Percentiles rank a stretch among this genome's conserved stretches.
Conservation (phyloP, 441 rosid genomes). For the Gossypium lobatum region DNA sequence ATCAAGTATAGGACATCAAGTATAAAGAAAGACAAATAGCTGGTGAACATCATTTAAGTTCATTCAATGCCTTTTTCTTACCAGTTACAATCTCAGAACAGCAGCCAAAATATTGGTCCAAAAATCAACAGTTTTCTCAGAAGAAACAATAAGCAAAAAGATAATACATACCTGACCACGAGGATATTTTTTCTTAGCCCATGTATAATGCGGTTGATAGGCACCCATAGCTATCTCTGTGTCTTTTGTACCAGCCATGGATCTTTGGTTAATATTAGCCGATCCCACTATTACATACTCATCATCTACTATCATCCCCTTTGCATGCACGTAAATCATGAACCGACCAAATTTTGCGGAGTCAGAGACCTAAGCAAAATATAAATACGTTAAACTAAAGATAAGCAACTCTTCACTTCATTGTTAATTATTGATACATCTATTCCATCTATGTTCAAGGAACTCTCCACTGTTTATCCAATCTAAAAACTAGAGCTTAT, state of each 20-base stretch:
- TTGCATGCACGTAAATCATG: slow-evolving; percentile 94
- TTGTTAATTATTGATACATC: not conserved
- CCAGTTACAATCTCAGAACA: not conserved
- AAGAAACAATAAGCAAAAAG: not conserved
- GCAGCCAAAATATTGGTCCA: not conserved
- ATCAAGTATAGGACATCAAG: too few species aligned
- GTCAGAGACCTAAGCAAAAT: slow-evolving; percentile 53
- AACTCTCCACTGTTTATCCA: not conserved
- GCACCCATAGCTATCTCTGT: slow-evolving; percentile 95
- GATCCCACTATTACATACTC: slow-evolving; percentile 88
- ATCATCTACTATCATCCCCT: slow-evolving; percentile 93
- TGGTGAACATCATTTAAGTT: not conserved
- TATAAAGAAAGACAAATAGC: not conserved
- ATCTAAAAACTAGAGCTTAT: not conserved
- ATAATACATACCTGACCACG: slow-evolving; percentile 55
- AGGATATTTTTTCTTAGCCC: slow-evolving; percentile 59
- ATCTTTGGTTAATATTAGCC: slow-evolving; percentile 95
- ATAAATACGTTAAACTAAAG: not conserved
- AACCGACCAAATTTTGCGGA: slow-evolving; percentile 48
- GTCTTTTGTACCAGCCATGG: slow-evolving; percentile 96
- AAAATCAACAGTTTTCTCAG: not conserved
- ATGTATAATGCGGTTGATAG: slow-evolving; percentile 80
- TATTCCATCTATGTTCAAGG: not conserved
- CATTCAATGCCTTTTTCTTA: not conserved
- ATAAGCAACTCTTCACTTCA: slow-evolving; percentile 13